Evolutionary conservation across 1,139 yeast genomes (phyloP), one percentile per base, ranked within the genome.

Genomic region (Nakaseomyces nivariensis): DNA sequence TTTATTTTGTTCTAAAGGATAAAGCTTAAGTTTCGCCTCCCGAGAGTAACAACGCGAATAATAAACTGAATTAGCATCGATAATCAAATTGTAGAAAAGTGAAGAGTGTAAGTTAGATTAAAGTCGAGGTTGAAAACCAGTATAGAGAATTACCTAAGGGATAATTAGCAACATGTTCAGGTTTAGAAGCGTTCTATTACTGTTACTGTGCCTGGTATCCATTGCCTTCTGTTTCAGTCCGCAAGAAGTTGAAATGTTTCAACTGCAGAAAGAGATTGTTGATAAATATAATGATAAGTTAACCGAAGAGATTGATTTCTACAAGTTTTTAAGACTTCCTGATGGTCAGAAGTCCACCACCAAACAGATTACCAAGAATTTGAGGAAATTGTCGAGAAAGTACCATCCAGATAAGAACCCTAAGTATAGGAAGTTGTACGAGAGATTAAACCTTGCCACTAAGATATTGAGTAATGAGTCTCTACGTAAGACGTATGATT

Each of bases 331-430:
- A 48, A 77, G 75, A 22, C 67, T 85, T 34, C 75, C 81, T 1
- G 74, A 75, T 53, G 48, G 55, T 22, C 52, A 49, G 25, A 52
- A 50, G 5, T 74, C 95, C 5, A 68, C 78, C 0, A 62, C 71
- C 45, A 79, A 77, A 47, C 85, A 86, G 55, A 85, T 94, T 53
- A 75, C 76, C 51, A 82, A 80, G 61, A 92, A 95, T 24, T 80
- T 87, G 70, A 79, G 88, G 62, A 80, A 79, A 57, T 65, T 83
- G 43, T 82, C 95, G 3, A 75, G 85, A 49, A 74, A 73, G 51
- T 72, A 85, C 57, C 97, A 90, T 63, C 97, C 97, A 0, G 97
- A 92, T 66, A 89, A 87, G 43, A 74, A 74, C 48, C 67, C 68
- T 34, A 64, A 67, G 42, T 61, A 61, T 49, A 70, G 67, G 55